Conservation (phyloP, 768 basidiomycete species). For the Podaxis sp. region DNA sequence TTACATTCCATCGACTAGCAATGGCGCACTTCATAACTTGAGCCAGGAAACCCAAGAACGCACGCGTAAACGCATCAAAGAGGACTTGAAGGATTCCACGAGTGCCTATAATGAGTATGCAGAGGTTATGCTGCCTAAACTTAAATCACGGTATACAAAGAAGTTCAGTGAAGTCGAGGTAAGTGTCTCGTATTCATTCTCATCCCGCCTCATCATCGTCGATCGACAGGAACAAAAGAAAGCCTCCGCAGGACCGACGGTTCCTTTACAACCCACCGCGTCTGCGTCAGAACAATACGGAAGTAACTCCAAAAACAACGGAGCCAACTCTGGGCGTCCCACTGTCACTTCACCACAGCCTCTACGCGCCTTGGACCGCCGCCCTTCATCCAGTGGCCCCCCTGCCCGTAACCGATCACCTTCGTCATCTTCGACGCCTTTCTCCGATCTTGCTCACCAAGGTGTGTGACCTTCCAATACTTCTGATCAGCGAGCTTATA, state of each 20-base stretch:
- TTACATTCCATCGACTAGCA: not conserved
- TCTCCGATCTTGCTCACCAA: conserved; percentile 87
- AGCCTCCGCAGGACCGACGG: conserved; percentile 32
- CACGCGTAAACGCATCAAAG: conserved; percentile 87
- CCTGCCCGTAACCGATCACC: conserved; percentile 68
- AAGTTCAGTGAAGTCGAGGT: conserved; percentile 90
- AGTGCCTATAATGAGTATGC: conserved; percentile 76
- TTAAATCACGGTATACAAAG: conserved; percentile 76
- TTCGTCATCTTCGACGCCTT: conserved; percentile 64
- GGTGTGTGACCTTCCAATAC: conserved; percentile 32
- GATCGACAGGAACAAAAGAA: conserved; percentile 60
- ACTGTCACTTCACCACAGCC: conserved; percentile 70
- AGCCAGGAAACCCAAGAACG: conserved; percentile 83
- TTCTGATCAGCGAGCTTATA: conserved; percentile 4
- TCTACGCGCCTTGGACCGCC: conserved; percentile 68
- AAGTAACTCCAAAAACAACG: conserved; percentile 40
- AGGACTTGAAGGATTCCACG: conserved; percentile 81
- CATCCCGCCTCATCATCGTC: not conserved
- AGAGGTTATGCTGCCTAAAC: conserved; percentile 71
- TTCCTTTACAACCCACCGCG: conserved; percentile 24
- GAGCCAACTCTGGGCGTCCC: conserved; percentile 42
- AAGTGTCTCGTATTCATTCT: conserved; percentile 12
- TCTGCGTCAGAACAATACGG: conserved; percentile 28
- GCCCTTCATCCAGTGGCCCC: conserved; percentile 57
- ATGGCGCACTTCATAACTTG: not conserved